Evolutionary conservation across 306 rosid genomes (phyloP).

Genomic region (Dalbergia cochinchinensis): DNA sequence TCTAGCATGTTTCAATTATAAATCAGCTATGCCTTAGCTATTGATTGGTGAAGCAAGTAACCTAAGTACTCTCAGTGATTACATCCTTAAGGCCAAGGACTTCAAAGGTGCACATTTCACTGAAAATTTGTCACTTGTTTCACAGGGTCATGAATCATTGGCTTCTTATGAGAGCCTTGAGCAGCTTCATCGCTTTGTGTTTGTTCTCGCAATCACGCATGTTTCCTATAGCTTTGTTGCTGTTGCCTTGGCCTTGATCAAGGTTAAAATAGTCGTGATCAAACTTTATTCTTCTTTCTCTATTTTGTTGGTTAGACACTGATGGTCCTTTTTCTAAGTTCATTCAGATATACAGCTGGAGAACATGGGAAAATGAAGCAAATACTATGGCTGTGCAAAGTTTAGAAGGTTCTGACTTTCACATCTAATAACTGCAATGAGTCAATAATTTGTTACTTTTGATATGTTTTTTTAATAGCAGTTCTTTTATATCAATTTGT

Average conservation of each 20-base stretch:
- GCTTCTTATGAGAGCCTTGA: conserved; percentile 90
- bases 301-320: conserved; percentile 22
- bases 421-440: conserved; percentile 27
- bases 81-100: conserved; percentile 2
- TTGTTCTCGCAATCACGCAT: conserved; percentile 88
- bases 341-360: conserved; percentile 94
- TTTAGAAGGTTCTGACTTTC: conserved; percentile 61
- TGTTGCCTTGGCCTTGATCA: conserved; percentile 80
- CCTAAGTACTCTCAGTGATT: conserved; percentile 7
- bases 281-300: conserved; percentile 19
- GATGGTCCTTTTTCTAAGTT: conserved; percentile 14
- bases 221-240: conserved; percentile 81
- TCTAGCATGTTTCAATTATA: conserved; percentile 24
- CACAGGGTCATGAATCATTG: conserved; percentile 86
- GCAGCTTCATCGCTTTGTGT: conserved; percentile 89
- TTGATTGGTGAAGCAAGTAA: background rate
- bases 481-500: conserved; percentile 35
- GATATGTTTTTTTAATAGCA: background rate
- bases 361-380: conserved; percentile 91
- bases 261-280: conserved; percentile 60
- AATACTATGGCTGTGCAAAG: conserved; percentile 63
- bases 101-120: background rate
- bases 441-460: background rate
- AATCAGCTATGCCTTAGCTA: background rate
- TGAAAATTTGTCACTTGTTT: conserved; percentile 38